Evolutionary conservation across 192 early-diverging fungal species (phyloP).

Genomic region (Coemansia sp.): DNA sequence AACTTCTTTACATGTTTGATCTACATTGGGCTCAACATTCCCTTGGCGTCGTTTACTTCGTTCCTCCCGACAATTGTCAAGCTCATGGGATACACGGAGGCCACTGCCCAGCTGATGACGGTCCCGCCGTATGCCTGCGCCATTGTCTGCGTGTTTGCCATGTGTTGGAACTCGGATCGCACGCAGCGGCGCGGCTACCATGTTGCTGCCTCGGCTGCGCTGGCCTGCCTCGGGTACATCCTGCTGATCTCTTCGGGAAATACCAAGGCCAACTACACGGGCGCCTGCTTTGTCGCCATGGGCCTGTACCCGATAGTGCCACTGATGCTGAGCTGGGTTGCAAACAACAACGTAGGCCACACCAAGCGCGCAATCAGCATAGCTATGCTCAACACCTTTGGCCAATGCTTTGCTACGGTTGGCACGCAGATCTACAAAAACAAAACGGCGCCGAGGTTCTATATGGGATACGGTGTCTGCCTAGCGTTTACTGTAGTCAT

Average conservation of each 20-base stretch:
- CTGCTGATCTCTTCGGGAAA: slow-evolving; percentile 38
- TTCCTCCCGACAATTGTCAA: slow-evolving; percentile 72
- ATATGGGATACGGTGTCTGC: slow-evolving; percentile 52
- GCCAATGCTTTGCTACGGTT: slow-evolving; percentile 71
- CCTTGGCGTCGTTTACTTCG: slow-evolving; percentile 62
- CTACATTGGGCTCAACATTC: slow-evolving; percentile 63
- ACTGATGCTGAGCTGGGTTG: slow-evolving; percentile 62
- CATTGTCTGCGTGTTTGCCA: slow-evolving; percentile 30
- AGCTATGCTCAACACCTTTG: slow-evolving; percentile 64
- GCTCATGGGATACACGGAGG: slow-evolving; percentile 59
- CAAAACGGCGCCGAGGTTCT: slow-evolving; percentile 58
- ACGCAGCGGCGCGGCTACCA: slow-evolving; percentile 46
- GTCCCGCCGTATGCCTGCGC: slow-evolving; percentile 56
- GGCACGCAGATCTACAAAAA: slow-evolving; percentile 71
- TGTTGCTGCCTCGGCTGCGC: slow-evolving; percentile 25
- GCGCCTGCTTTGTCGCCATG: slow-evolving; percentile 50
- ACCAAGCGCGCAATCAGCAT: slow-evolving; percentile 69
- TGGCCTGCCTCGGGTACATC: slow-evolving; percentile 43
- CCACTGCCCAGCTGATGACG: slow-evolving; percentile 53
- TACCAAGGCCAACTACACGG: slow-evolving; percentile 40
- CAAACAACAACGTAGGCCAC: slow-evolving; percentile 66
- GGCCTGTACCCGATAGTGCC: slow-evolving; percentile 56
- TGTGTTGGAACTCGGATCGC: slow-evolving; percentile 54
- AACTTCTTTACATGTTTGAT: slow-evolving; percentile 56
- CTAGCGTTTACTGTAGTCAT: slow-evolving; percentile 54